A percentile compares a stretch with the other conserved stretches of the same genome.
Conservation (phyloP, 208 protist genomes). For the Leishmania tropica region DNA sequence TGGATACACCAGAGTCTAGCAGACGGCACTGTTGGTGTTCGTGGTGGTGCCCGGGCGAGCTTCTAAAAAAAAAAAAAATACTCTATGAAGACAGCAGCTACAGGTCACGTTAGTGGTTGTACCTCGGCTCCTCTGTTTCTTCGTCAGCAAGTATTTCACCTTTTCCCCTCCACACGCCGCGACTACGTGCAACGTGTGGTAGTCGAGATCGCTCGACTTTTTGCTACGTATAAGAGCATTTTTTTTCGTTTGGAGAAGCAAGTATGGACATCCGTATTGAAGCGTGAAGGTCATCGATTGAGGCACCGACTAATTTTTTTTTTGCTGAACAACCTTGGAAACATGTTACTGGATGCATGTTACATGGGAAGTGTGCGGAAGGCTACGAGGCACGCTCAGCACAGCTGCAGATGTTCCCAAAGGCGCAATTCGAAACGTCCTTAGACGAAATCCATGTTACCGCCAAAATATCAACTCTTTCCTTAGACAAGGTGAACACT, state of each 20-base stretch:
- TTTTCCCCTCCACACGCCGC: not conserved
- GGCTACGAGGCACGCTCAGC: not conserved
- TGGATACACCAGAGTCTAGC: conserved; percentile 1
- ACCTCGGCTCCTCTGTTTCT: not conserved
- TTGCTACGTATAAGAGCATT: not conserved
- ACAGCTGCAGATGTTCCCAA: not conserved
- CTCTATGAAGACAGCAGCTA: not conserved
- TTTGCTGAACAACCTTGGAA: not conserved
- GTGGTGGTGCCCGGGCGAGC: not conserved
- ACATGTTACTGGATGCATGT: too few species aligned
- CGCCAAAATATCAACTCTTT: not conserved
- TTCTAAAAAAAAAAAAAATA: not conserved
- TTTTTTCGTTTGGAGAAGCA: not conserved
- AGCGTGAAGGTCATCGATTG: not conserved
- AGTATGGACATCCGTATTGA: not conserved
- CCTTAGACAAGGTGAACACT: not conserved
- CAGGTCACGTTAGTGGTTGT: not conserved
- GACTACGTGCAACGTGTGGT: not conserved
- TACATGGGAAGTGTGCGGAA: not conserved
- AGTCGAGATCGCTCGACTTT: not conserved
- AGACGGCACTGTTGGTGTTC: not conserved
- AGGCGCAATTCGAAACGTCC: not conserved
- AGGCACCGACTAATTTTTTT: not conserved
- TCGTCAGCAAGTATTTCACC: not conserved
- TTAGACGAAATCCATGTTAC: not conserved